phyloP scores from a whole-genome alignment of 2,329 filamentous ascomycete species.

The Fusarium sp. region DNA sequence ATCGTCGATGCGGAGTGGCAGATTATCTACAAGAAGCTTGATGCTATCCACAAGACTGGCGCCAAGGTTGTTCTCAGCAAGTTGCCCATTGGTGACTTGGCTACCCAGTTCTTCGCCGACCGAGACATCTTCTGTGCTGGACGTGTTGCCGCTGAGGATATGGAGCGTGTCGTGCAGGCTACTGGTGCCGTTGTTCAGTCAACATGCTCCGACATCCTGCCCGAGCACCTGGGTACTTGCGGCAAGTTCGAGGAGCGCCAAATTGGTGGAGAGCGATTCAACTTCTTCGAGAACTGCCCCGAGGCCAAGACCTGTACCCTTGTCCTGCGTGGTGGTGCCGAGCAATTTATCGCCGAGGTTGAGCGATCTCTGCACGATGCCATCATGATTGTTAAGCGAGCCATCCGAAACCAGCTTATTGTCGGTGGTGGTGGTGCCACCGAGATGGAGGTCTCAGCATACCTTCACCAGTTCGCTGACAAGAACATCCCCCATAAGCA shows the following conservation, averaged over 20 bases:
- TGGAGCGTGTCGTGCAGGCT: constrained; percentile 95
- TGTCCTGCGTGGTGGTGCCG: constrained; percentile 92
- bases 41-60: constrained; percentile 91
- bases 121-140: constrained; percentile 98
- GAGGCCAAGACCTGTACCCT: constrained; percentile 97
- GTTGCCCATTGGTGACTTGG: constrained; percentile 95
- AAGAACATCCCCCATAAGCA: constrained; percentile 94
- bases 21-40: constrained; percentile 99
- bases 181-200: constrained; percentile 93
- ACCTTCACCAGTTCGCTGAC: constrained; percentile 92
- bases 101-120: constrained; percentile 98
- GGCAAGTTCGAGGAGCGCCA: constrained; percentile 94
- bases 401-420: constrained; percentile 93
- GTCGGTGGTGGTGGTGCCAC: constrained; percentile 93
- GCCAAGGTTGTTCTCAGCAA: constrained; percentile 98
- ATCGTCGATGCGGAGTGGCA: constrained; percentile 99
- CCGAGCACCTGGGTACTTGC: constrained; percentile 90
- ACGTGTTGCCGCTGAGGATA: constrained; percentile 88
- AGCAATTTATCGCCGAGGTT: constrained; percentile 99
- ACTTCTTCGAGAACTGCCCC: constrained; percentile 97
- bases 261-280: constrained; percentile 97
- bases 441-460: constrained; percentile 97
- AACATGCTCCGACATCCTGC: constrained; percentile 93
- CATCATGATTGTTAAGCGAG: constrained; percentile 99
- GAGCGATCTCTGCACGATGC: constrained; percentile 98